Conservation (phyloP, 768 basidiomycete species). For the Naematelia encephala region DNA sequence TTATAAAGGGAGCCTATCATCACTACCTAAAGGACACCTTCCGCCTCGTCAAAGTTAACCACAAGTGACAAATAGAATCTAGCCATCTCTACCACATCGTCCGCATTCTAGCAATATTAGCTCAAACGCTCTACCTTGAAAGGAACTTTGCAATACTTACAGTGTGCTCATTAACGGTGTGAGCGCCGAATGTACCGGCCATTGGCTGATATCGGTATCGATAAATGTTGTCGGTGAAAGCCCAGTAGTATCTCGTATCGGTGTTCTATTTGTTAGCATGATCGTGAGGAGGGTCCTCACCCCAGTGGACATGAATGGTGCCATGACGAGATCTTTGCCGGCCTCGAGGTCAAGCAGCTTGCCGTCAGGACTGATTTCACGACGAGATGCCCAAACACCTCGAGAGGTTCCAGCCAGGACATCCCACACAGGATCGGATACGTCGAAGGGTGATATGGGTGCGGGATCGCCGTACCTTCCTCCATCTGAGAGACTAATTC, state of each 20-base stretch:
- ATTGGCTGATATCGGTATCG: conserved; percentile 31
- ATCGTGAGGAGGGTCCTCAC: conserved; percentile 17
- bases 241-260: conserved; percentile 39
- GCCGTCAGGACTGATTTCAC: not conserved
- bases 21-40: too few relatives aligned
- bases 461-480: conserved; percentile 36
- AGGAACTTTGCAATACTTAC: not conserved
- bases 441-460: conserved; percentile 29
- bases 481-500: conserved; percentile 14
- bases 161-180: not conserved
- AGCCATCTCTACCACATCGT: not conserved
- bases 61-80: not conserved
- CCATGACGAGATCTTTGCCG: conserved; percentile 28
- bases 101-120: not conserved
- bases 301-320: conserved; percentile 35
- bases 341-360: conserved; percentile 9
- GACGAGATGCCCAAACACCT: conserved; percentile 31
- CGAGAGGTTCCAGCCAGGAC: conserved; percentile 39
- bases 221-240: conserved; percentile 45
- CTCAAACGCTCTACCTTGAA: not conserved
- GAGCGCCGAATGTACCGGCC: conserved; percentile 5
- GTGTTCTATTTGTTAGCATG: conserved; percentile 34
- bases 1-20: too few relatives aligned
- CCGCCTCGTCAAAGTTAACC: not conserved
- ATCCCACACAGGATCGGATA: conserved; percentile 28